Evolutionary conservation across 1,139 yeast genomes (phyloP).

Genomic region (Diutina siamensis): DNA sequence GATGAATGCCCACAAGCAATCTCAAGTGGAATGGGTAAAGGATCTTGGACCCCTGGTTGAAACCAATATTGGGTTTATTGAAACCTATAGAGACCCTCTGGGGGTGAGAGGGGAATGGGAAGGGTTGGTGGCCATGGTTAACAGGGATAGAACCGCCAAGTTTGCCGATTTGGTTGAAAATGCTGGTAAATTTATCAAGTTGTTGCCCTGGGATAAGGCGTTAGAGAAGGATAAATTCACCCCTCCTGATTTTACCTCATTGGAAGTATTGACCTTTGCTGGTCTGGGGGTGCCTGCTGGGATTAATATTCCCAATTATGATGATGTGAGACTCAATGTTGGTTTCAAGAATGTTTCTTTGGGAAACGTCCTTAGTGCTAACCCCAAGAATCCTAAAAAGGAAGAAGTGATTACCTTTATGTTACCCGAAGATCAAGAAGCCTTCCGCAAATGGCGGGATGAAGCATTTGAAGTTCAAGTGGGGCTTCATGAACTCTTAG

Average conservation of each 20-base stretch:
- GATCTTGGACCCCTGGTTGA: conserved; percentile 78
- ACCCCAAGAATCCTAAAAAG: conserved; percentile 46
- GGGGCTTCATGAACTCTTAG: conserved; percentile 81
- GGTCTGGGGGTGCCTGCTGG: conserved; percentile 91
- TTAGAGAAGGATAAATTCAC: conserved; percentile 79
- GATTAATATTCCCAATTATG: conserved; percentile 85
- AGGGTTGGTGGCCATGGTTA: conserved; percentile 85
- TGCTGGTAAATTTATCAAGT: conserved; percentile 52
- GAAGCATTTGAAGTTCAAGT: conserved; percentile 89
- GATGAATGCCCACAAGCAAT: conserved; percentile 72
- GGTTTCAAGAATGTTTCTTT: conserved; percentile 86
- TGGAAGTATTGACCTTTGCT: conserved; percentile 82
- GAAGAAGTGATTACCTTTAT: conserved; percentile 66
- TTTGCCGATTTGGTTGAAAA: conserved; percentile 56
- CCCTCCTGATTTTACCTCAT: conserved; percentile 84
- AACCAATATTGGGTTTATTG: conserved; percentile 81
- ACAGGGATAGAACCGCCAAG: conserved; percentile 74
- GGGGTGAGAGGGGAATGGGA: conserved; percentile 95
- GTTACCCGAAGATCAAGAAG: conserved; percentile 34
- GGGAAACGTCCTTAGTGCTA: conserved; percentile 72
- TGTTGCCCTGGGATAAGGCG: conserved; percentile 65
- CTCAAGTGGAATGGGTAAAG: conserved; percentile 82
- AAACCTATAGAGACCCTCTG: conserved; percentile 84
- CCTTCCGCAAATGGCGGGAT: conserved; percentile 61
- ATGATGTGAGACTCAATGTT: conserved; percentile 67